Evolutionary conservation across 2,329 filamentous ascomycete species (phyloP), one percentile per base, ranked within the genome.

Genomic region (Blumeria graminis): DNA sequence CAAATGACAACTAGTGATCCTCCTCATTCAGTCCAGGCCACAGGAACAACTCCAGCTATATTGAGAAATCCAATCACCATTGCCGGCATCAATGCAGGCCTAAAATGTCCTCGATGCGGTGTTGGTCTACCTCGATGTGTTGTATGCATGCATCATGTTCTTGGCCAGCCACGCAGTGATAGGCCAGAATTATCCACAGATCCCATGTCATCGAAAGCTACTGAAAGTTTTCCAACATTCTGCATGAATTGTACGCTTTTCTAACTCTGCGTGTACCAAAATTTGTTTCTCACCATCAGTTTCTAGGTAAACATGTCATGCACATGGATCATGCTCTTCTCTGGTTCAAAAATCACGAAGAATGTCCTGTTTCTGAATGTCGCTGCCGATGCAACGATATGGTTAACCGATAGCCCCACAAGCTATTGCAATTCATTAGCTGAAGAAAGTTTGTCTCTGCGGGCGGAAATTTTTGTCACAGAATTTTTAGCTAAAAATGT

Each of bases 361-460:
- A 84, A 67, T 84, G 81, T 63, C 80, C 81, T 0, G 78, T 83
- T 54, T 78, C 81, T 0, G 80, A 83, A 67, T 84, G 81, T 63
- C 72, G 77, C 55, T 84, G 81, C 60, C 72, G 74, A 38, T 84
- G 80, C 59, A 67, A 66, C 58, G 60, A 58, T 28, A 48, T 38
- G 39, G 18, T 14, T 14, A 56, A 18, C 39, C 33, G 51, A 53
- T 53, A 38, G 22, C 11, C 16, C 13, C 39, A 18, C 13, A 16
- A 6, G 18, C 39, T 6, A n/a, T 43, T 3, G n/a, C 9, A 60
- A 62, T 1, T 61, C 69, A 1, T 28, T 28, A 28, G 22, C 22
- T 28, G 22, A 28, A 28, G 22, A 28, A 28, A 28, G 4, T 28
- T 28, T 28, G 22, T 28, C 22, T 4, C 22, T 2, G 4, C 22